Conservation (phyloP, 495 filamentous ascomycete genomes). For the Daldinia childiae region DNA sequence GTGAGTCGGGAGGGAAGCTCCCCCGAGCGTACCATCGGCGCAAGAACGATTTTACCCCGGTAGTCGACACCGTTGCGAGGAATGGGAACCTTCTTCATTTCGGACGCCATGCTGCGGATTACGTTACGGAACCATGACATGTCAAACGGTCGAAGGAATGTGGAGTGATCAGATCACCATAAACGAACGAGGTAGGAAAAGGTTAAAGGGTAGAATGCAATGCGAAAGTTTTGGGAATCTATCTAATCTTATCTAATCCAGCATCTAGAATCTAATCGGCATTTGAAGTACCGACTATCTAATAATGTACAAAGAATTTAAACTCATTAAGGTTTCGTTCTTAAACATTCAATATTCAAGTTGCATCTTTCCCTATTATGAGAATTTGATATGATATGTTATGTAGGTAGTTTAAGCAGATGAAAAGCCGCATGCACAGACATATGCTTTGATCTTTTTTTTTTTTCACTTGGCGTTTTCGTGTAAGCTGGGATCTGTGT, state of each 20-base stretch:
- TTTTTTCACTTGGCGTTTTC: not conserved
- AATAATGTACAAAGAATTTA: not conserved
- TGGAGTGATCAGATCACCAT: not conserved
- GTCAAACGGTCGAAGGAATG: slow-evolving; percentile 6
- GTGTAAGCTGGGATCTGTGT: not conserved
- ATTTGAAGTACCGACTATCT: not conserved
- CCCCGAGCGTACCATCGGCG: slow-evolving; percentile 96
- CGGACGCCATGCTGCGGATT: slow-evolving; percentile 60
- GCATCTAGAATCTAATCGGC: slow-evolving; percentile 9
- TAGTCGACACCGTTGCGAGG: slow-evolving; percentile 91
- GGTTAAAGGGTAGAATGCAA: not conserved
- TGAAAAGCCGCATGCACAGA: not conserved
- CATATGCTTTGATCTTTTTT: not conserved
- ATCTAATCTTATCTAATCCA: slow-evolving; percentile 38
- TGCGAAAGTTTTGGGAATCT: slow-evolving; percentile 10
- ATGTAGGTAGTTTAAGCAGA: not conserved
- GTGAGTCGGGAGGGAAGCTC: slow-evolving; percentile 89
- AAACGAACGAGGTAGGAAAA: not conserved
- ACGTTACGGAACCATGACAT: slow-evolving; percentile 36
- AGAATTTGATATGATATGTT: not conserved
- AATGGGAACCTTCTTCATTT: slow-evolving; percentile 74
- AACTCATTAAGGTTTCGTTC: not conserved
- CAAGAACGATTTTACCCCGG: slow-evolving; percentile 89
- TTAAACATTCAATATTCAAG: not conserved
- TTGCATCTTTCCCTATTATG: not conserved